Evolutionary conservation across 2,329 filamentous ascomycete genomes (phyloP), one percentile per base, ranked within the genome.

Genomic region (Fusarium sp.): DNA sequence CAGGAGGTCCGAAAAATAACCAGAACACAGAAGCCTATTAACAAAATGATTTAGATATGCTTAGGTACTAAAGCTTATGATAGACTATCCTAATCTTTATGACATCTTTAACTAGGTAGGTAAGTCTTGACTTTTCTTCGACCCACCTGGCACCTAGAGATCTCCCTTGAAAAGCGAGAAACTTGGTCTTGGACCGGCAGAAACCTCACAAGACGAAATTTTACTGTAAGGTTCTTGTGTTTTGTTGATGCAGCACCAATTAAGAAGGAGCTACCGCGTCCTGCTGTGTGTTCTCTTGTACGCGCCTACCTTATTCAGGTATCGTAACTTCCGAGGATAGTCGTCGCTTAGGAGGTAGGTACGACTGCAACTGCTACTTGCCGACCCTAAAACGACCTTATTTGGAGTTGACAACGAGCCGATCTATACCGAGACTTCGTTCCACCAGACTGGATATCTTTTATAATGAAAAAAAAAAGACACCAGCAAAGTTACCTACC

Each of bases 251-350:
- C 38, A 25, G 38, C 14, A 53, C 24, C 9, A n/a, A n/a, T 38
- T 45, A 15, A 18, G 50, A 34, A 38, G 22, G 32, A 20, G 38
- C 45, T 40, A 43, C 42, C 8, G 45, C 38, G 25, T 20, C 20
- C 52, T 70, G 56, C 22, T 68, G 53, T 68, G 58, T 50, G 40
- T 52, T 38, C 22, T 29, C 42, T 59, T 29, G 60, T 61, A 54
- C 59, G 49, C 55, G 34, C 57, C 29, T 22, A 38, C 34, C 34
- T 38, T n/a, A 38, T 38, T 18, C 32, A 38, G 32, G 34, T n/a
- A 44, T 45, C 47, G 68, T 59, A 45, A 72, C 64, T 70, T 65
- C 53, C 55, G 29, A 32, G 32, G 44, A 29, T 32, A 18, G 29
- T n/a, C 29, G 29, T 43, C 44, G 22, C 16, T 40, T 25, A 38